phyloP scores from a whole-genome alignment of 2,329 filamentous ascomycete genomes.

The Colletotrichum sp. region DNA sequence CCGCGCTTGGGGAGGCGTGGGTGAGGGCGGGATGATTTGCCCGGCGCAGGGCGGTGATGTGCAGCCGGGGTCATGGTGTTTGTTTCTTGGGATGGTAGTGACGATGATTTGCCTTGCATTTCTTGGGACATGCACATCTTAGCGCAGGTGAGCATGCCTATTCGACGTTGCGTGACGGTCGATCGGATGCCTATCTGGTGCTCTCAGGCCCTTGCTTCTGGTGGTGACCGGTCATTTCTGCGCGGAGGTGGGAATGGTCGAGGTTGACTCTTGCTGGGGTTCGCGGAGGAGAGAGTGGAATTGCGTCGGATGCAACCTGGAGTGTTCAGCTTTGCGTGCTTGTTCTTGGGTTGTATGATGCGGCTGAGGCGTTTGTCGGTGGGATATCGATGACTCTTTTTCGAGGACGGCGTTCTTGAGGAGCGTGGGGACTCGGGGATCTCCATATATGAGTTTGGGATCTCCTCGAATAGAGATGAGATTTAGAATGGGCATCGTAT shows the following conservation, averaged over 20 bases:
- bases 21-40: neutral
- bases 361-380: neutral
- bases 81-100: neutral
- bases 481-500: neutral
- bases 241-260: neutral
- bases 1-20: neutral
- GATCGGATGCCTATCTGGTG: neutral
- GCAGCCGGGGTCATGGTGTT: neutral
- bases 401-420: neutral
- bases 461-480: neutral
- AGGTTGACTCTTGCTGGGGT: neutral
- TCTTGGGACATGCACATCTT: neutral
- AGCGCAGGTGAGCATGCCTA: neutral
- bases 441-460: neutral
- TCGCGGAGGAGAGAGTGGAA: neutral
- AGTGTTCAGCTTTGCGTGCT: neutral
- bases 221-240: neutral
- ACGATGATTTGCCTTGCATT: neutral
- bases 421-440: neutral
- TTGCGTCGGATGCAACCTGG: neutral
- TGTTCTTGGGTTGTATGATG: neutral
- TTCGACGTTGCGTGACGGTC: neutral
- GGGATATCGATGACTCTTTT: neutral
- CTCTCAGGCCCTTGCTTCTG: neutral
- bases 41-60: neutral